Conservation (phyloP, 2,329 filamentous ascomycete genomes). For the Aspergillus sp. region DNA sequence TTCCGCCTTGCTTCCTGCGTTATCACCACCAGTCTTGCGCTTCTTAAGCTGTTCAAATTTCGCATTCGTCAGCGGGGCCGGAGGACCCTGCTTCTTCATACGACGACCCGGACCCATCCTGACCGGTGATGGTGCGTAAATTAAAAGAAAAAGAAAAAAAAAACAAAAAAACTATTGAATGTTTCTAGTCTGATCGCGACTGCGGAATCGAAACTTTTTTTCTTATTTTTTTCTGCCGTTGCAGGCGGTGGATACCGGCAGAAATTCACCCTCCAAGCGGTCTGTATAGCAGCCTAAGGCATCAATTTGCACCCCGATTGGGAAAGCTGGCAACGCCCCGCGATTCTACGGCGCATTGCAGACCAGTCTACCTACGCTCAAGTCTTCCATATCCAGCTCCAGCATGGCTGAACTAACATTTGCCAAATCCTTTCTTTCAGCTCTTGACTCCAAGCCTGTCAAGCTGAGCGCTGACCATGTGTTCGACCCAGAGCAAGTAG, state of each 20-base stretch:
- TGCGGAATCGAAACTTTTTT: constrained; percentile 20
- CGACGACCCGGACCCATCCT: constrained; percentile 83
- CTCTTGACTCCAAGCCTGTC: constrained; percentile 66
- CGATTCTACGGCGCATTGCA: not conserved
- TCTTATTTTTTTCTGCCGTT: constrained; percentile 18
- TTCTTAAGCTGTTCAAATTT: constrained; percentile 58
- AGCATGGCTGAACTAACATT: constrained; percentile 77
- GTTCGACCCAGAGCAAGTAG: constrained; percentile 73
- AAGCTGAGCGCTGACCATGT: constrained; percentile 87
- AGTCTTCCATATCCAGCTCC: not conserved
- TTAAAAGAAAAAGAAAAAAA: too few relatives aligned
- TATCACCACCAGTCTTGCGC: constrained; percentile 66
- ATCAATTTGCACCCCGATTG: constrained; percentile 9
- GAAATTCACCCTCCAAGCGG: constrained; percentile 14
- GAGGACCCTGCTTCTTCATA: constrained; percentile 91
- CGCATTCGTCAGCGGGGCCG: constrained; percentile 68
- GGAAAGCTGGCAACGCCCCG: constrained; percentile 7
- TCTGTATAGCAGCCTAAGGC: constrained; percentile 7
- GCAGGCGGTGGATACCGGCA: constrained; percentile 21
- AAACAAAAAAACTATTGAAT: not conserved
- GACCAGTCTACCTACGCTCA: too few relatives aligned
- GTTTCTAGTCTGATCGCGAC: constrained; percentile 4
- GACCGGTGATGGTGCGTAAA: constrained; percentile 10
- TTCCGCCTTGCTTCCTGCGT: constrained; percentile 50
- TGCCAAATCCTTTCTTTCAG: constrained; percentile 71